Base-by-base conservation (phyloP, 192 early-diverging fungal genomes). In the Coemansia sp. region DNA sequence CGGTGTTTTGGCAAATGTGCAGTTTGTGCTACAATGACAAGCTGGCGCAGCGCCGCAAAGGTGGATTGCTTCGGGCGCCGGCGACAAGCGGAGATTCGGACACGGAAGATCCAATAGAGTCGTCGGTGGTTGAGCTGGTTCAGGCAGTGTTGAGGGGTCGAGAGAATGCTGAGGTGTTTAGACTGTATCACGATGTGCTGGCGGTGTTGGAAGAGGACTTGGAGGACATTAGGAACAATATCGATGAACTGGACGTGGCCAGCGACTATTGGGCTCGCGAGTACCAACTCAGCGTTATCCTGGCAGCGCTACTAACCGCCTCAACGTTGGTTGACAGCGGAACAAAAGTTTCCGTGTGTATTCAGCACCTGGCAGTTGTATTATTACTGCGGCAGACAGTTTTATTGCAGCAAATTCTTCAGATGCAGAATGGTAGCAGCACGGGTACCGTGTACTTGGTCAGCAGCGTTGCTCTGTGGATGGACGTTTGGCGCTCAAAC, bases 191-290 rank as follows among this genome's bases (percentile, higher is more conserved):
- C 14, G 57, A 53, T 4, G 64, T 64, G 22, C 52, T 73, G 15
- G 57, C 12, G 10, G 53, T 58, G 23, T 52, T 80, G 17, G 54
- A 67, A 14, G 62, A 45, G 4, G 72, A 80, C 24, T 23, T 80
- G 38, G 67, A 24, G 0, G 72, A 68, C 25, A 56, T 56, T 2
- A 37, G 41, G 23, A 19, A 51, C 22, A 41, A 41, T 19, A 23
- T 48, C 1, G 41, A 58, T 9, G 39, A 49, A 17, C 54, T 74
- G 19, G 54, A 65, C 24, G 48, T 71, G 21, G 68, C 64, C 23
- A 21, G n/a, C 4, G 77, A 80, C 19, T 80, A 71, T 32, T 80
- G 78, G 72, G 48, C 63, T 38, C 65, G 67, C 65, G 78, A 75
- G 47, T 80, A 66, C 60, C 72, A 72, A 59, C 65, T 75, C 43